Evolutionary conservation across 345 rosid species (phyloP).

Genomic region (Eucalyptus decipiens): DNA sequence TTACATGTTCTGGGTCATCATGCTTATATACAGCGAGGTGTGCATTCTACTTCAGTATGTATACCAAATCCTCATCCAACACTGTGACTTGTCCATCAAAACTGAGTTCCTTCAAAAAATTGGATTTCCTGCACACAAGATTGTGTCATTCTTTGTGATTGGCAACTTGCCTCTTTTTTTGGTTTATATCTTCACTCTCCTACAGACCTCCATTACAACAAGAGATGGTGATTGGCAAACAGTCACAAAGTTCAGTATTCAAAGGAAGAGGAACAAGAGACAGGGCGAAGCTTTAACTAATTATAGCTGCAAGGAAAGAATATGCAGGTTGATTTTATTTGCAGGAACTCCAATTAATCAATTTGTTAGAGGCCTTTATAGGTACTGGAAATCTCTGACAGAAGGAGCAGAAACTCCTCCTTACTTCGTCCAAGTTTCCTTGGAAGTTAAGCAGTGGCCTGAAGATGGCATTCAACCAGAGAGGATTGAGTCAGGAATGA

Average conservation of each 20-base stretch:
- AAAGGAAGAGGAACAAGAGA: background rate
- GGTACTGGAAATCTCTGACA: conserved; percentile 27
- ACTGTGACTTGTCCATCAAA: conserved; percentile 7
- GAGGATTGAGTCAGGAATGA: conserved; percentile 21
- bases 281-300: background rate
- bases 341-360: background rate
- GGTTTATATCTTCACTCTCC: conserved; percentile 26
- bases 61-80: conserved; percentile 32
- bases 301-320: background rate
- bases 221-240: conserved; percentile 14
- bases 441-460: conserved; percentile 28
- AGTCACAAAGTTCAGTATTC: background rate
- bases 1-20: conserved; percentile 23
- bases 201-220: conserved; percentile 17
- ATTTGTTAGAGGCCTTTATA: background rate
- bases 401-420: conserved; percentile 33
- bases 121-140: conserved; percentile 27
- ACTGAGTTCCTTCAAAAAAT: conserved; percentile 10
- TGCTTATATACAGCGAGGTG: conserved; percentile 29
- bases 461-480: conserved; percentile 35
- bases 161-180: conserved; percentile 23
- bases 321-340: background rate
- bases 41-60: conserved; percentile 21
- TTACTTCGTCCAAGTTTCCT: conserved; percentile 28
- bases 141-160: conserved; percentile 17